Conservation (phyloP, 129 eudicot species). For the Escallonia herrerae region DNA sequence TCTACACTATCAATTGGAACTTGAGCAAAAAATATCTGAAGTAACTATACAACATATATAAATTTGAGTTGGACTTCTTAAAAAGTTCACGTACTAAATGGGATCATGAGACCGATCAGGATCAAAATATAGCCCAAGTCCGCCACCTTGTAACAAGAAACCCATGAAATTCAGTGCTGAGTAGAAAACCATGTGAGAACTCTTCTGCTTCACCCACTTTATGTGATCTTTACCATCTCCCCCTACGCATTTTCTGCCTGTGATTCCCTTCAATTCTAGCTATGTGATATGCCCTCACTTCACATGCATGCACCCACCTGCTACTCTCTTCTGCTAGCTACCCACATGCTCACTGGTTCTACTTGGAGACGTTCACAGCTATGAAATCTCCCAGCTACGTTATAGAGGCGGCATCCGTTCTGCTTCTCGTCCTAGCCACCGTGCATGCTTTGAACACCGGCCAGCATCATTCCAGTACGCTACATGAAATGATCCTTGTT, state of each 20-base stretch:
- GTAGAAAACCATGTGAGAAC: constrained; percentile 8
- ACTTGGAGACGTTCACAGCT: background rate
- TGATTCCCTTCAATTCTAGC: constrained; percentile 9
- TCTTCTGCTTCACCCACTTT: too few relatives aligned
- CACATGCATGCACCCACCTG: background rate
- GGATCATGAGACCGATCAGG: background rate
- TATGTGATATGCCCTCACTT: background rate
- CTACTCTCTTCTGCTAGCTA: background rate
- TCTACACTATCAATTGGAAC: background rate
- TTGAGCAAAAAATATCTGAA: background rate
- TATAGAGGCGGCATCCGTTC: background rate
- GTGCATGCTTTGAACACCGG: background rate
- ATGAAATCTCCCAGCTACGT: background rate
- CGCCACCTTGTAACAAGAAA: background rate
- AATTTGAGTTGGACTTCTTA: too few relatives aligned
- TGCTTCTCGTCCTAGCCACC: background rate
- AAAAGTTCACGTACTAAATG: background rate
- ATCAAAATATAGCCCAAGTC: background rate
- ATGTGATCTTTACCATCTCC: background rate
- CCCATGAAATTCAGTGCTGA: background rate
- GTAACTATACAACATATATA: background rate
- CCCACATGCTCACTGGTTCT: background rate
- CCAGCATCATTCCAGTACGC: background rate
- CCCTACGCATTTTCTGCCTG: constrained; percentile 5
- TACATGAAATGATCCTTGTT: background rate